A percentile compares a stretch with the other conserved stretches of the same genome.
These are phyloP conservation scores for Malbranchea zuffiana DNA, from an alignment of 2,329 filamentous ascomycete species.

Conservation along the genomic window DNA sequence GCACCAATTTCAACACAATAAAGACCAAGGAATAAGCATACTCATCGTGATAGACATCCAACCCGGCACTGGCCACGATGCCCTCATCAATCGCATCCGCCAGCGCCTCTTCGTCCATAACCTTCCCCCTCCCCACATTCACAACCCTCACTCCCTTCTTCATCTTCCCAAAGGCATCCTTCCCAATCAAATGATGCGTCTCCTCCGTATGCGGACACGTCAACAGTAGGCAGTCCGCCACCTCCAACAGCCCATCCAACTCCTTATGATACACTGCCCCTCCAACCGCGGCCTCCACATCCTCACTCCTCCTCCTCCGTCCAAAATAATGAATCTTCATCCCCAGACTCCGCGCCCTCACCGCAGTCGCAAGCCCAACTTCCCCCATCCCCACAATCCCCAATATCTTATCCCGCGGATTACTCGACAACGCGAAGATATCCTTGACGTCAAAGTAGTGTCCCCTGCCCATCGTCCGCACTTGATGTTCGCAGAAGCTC, in stretches of 20 bases:
- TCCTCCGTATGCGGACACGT: constrained; percentile 29
- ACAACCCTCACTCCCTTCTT: constrained; percentile 60
- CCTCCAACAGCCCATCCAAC: constrained; percentile 11
- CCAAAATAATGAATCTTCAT: constrained; percentile 16
- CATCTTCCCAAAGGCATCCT: constrained; percentile 55
- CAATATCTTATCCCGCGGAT: constrained; percentile 13
- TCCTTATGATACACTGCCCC: constrained; percentile 13
- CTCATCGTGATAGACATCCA: constrained; percentile 69
- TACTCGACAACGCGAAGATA: constrained; percentile 7
- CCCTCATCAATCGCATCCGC: constrained; percentile 56
- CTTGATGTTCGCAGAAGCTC: constrained; percentile 11
- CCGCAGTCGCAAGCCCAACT: constrained; percentile 11
- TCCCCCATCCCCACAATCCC: constrained; percentile 15
- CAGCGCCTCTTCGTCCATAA: constrained; percentile 64
- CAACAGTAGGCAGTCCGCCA: constrained; percentile 15
- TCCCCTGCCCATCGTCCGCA: constrained; percentile 10
- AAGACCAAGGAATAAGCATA: constrained; percentile 2
- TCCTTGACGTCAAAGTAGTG: constrained; percentile 12
- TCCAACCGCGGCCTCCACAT: constrained; percentile 9
- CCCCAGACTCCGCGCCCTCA: constrained; percentile 11
- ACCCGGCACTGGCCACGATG: constrained; percentile 53
- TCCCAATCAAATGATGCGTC: constrained; percentile 60
- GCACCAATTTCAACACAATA: not conserved
- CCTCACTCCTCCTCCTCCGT: constrained; percentile 8
- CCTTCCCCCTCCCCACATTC: constrained; percentile 64